Evolutionary conservation across 495 filamentous ascomycete species (phyloP).

Genomic region (Annulohypoxylon moriforme): DNA sequence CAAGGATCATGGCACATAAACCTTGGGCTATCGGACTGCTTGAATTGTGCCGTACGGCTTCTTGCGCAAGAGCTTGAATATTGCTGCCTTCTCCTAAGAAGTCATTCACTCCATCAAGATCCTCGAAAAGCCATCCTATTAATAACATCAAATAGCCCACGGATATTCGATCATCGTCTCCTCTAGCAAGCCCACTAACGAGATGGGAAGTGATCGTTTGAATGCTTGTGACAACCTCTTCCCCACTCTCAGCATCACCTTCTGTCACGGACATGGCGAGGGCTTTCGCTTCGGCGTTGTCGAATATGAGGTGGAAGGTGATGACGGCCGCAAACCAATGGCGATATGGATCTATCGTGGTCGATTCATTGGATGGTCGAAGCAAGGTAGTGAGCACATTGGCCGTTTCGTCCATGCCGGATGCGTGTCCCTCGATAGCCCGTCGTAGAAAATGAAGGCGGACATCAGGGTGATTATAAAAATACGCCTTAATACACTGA

Average conservation of each 20-base stretch:
- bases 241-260: slow-evolving; percentile 88
- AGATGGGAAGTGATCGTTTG: slow-evolving; percentile 87
- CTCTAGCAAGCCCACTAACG: slow-evolving; percentile 75
- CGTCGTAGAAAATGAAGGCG: slow-evolving; percentile 84
- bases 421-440: slow-evolving; percentile 87
- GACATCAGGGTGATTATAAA: slow-evolving; percentile 80
- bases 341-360: slow-evolving; percentile 84
- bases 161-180: slow-evolving; percentile 82
- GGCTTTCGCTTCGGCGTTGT: slow-evolving; percentile 81
- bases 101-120: slow-evolving; percentile 90
- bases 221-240: slow-evolving; percentile 95
- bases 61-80: slow-evolving; percentile 83
- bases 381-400: slow-evolving; percentile 90
- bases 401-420: slow-evolving; percentile 84
- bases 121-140: slow-evolving; percentile 93
- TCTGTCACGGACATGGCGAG: slow-evolving; percentile 85
- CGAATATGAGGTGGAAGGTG: slow-evolving; percentile 87
- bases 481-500: slow-evolving; percentile 92
- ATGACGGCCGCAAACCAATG: slow-evolving; percentile 93
- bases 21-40: slow-evolving; percentile 78
- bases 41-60: slow-evolving; percentile 66
- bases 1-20: slow-evolving; percentile 83
- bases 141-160: slow-evolving; percentile 93
- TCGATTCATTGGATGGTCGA: slow-evolving; percentile 65
- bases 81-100: slow-evolving; percentile 95